A percentile compares a stretch with the other conserved stretches of the same genome.
These are phyloP conservation scores for Neurospora africana DNA, from an alignment of 495 filamentous ascomycete genomes.

Conservation along the genomic window DNA sequence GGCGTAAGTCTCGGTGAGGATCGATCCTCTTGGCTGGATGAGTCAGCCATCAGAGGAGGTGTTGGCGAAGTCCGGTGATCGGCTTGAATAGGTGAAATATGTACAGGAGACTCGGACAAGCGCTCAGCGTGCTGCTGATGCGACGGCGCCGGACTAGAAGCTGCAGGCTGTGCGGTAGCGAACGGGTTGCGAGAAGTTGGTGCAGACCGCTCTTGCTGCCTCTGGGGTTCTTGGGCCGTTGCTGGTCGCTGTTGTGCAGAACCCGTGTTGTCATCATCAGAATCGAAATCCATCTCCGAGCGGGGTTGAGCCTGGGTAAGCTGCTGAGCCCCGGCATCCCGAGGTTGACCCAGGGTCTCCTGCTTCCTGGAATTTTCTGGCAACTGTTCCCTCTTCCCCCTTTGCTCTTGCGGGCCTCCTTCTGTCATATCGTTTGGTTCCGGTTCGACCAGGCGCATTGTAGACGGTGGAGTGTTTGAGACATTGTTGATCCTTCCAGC, in stretches of 20 bases:
- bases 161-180: constrained; percentile 12
- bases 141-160: constrained; percentile 9
- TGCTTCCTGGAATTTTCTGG: constrained; percentile 8
- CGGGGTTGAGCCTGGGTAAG: constrained; percentile 39
- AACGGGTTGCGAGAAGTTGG: constrained; percentile 23
- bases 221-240: constrained; percentile 2
- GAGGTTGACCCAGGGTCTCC: constrained; percentile 15
- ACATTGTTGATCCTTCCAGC: constrained; percentile 33
- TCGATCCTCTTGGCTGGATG: constrained; percentile 51
- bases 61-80: constrained; percentile 26
- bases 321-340: constrained; percentile 38
- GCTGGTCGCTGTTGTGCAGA: constrained; percentile 10
- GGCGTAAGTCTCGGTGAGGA: constrained; percentile 56
- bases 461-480: constrained; percentile 36
- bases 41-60: constrained; percentile 54
- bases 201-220: constrained; percentile 1
- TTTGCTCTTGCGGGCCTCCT: constrained; percentile 24
- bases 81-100: constrained; percentile 49
- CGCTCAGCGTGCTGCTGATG: constrained; percentile 32
- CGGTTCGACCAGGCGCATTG: constrained; percentile 52
- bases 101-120: constrained; percentile 67
- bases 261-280: constrained; percentile 24
- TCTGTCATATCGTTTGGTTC: constrained; percentile 36
- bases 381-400: constrained; percentile 8
- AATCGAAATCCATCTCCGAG: constrained; percentile 42